Conservation (phyloP, 495 filamentous ascomycete genomes). For the Astrothelium macrocarpum region DNA sequence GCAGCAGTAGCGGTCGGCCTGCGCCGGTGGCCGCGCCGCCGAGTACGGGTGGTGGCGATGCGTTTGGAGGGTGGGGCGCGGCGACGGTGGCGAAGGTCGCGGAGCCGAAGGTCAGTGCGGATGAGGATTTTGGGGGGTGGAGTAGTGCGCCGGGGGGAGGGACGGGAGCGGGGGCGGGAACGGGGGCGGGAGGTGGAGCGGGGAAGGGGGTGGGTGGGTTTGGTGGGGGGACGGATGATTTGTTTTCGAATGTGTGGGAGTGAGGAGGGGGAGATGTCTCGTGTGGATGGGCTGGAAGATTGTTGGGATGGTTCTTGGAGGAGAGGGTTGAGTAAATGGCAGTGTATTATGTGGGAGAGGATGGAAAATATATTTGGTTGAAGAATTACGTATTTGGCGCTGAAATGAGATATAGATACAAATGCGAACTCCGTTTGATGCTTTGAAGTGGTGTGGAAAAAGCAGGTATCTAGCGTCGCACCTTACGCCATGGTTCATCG, state of each 20-base stretch:
- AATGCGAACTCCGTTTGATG: neutral
- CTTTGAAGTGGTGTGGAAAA: neutral
- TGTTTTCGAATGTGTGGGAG: conserved; percentile 93
- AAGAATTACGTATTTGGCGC: too few relatives aligned
- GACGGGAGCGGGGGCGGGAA: conserved; percentile 29
- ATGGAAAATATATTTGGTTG: too few relatives aligned
- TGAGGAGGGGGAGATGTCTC: conserved; percentile 27
- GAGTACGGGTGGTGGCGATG: conserved; percentile 12
- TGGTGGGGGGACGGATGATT: conserved; percentile 58
- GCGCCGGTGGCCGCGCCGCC: conserved; percentile 12
- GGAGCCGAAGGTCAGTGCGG: conserved; percentile 46
- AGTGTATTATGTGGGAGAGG: too few relatives aligned
- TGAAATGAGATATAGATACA: neutral
- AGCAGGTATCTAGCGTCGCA: neutral
- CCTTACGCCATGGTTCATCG: too few relatives aligned
- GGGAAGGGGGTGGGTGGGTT: conserved; percentile 46
- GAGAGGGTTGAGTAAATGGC: too few relatives aligned
- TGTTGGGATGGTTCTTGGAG: too few relatives aligned
- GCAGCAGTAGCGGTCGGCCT: conserved; percentile 9
- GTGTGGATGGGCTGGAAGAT: too few relatives aligned
- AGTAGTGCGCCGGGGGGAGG: conserved; percentile 51
- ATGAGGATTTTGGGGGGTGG: conserved; percentile 95
- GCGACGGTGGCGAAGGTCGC: conserved; percentile 10
- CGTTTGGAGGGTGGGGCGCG: conserved; percentile 16
- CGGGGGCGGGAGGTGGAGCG: conserved; percentile 13